Base-by-base conservation (phyloP, 1,284 basidiomycete genomes). In the Tylopilus orsonianus region DNA sequence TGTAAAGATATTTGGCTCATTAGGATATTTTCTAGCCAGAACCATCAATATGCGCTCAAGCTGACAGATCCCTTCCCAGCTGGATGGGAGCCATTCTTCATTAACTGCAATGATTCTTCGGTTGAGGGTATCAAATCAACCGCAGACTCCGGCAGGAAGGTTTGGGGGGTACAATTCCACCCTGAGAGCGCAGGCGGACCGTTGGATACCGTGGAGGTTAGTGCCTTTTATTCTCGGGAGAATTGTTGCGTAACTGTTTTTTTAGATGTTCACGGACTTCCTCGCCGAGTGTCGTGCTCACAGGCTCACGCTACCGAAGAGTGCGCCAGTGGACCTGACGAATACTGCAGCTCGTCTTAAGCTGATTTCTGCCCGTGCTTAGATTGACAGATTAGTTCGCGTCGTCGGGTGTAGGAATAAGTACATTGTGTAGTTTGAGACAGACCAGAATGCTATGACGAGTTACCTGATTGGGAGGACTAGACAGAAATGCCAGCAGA, bases 101-200 rank as follows among this genome's bases (percentile, higher is more conserved):
- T 97, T 74, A 97, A 97, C 73, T 96, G 91, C 72, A 97, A 97
- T 66, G 90, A 96, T 71, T 95, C 93, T 18, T 95, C 91, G 1
- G 92, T 96, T n/a, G 94, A 97, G 66, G 94, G 94, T 33, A 96
- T 97, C 77, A 96, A 94, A 72, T 93, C 92, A 9, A 95, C 94
- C 1, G 66, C 74, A 0, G 86, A 86, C 19, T 93, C 90, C 29
- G 92, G 92, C 48, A 92, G 87, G 72, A 86, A 84, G 57, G 80
- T 97, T 26, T 97, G 93, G 92, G 95, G 94, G 56, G 92, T 95
- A 16, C 93, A 97, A 66, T 97, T 97, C 83, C 94, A 97, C 69
- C 93, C 93, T 18, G 94, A 97, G 70, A 91, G 89, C 52, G 88
- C 91, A 26, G 93, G 93, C 44, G 93, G 93, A 13, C 93, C 93